A percentile compares a stretch with the other conserved stretches of the same genome.
Conservation (phyloP, 768 basidiomycete species). For the Rhizopogon salebrosus region DNA sequence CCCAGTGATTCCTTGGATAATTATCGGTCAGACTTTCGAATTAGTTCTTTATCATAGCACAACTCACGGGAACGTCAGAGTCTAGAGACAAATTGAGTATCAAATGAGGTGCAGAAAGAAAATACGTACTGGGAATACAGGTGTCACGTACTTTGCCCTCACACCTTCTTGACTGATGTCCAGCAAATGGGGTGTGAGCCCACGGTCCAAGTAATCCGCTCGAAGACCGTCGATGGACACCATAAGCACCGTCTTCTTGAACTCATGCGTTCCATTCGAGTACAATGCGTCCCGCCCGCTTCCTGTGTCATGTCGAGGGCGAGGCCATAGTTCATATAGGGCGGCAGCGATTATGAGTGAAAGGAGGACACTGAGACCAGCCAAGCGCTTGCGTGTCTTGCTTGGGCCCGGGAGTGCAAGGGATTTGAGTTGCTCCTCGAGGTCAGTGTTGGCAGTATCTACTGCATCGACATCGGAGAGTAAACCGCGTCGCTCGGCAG, state of each 20-base stretch:
- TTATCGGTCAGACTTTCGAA: slow-evolving; percentile 2
- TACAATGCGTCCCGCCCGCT: slow-evolving; percentile 29
- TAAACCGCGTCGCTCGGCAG: slow-evolving; percentile 21
- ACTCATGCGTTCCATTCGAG: slow-evolving; percentile 82
- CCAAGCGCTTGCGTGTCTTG: slow-evolving; percentile 9
- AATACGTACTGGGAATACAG: slow-evolving; percentile 75
- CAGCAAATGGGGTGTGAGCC: slow-evolving; percentile 78
- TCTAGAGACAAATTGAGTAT: slow-evolving; percentile 37
- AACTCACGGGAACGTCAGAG: slow-evolving; percentile 85
- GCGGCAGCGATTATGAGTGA: slow-evolving; percentile 12
- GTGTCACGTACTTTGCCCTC: slow-evolving; percentile 82
- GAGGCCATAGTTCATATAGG: neutral
- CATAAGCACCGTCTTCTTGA: slow-evolving; percentile 74
- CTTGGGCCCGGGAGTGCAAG: neutral
- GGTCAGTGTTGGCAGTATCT: neutral
- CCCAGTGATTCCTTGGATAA: slow-evolving; percentile 76
- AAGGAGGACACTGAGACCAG: slow-evolving; percentile 9
- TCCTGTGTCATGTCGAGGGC: neutral
- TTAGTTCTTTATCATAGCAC: neutral
- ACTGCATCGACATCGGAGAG: slow-evolving; percentile 11
- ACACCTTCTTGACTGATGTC: slow-evolving; percentile 77
- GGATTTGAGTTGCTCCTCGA: neutral
- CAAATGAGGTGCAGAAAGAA: neutral
- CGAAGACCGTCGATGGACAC: slow-evolving; percentile 86
- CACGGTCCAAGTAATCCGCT: slow-evolving; percentile 83